Base-by-base conservation (phyloP, 371 early-diverging fungal species). In the Mucor irregularis region DNA sequence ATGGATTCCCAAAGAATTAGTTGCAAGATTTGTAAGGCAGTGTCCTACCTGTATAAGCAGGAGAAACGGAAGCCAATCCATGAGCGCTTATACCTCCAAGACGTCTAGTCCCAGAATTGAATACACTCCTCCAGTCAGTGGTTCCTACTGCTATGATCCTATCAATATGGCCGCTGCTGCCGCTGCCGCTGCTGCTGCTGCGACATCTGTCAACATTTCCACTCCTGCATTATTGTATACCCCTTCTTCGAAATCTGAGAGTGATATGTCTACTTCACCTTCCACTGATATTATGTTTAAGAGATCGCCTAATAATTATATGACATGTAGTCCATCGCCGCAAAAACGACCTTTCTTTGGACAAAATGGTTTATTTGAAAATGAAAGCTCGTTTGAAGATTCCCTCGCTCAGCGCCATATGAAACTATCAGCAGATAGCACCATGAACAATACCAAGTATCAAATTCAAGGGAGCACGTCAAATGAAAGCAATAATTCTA, bases 1-100 rank as follows among this genome's bases (percentile, higher is more conserved):
- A 6, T 82, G 83, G 83, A 79, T 82, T 7, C 83, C 83, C 5
- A 82, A 82, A 58, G 83, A 82, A 45, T 57, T 82, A n/a, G 73
- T 82, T 44, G 83, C 81, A 8, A 74, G 81, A 1, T 82, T 82
- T 61, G 83, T 82, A 13, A 72, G 78, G 38, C 71, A 77, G 21
- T 82, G 83, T 48, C 81, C 83, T 10, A 72, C 76, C 22, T 82
- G 81, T 25, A 71, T 75, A 16, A 61, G 62, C 25, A 61, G 71
- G 45, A 54, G 75, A 26, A 71, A 64, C 40, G 68, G 72, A n/a
- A 56, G 68, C 45, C 67, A 68, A 28, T 40, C 52, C 11, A 30
- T 52, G 21, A 52, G 39, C 28, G 52, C 52, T 21, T 54, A 54
- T 38, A 40, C 53, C n/a, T 42, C 54, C 26, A 54, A 43, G 16